Conservation (phyloP, 2,329 filamentous ascomycete species). For the Cladosporium colombiae region DNA sequence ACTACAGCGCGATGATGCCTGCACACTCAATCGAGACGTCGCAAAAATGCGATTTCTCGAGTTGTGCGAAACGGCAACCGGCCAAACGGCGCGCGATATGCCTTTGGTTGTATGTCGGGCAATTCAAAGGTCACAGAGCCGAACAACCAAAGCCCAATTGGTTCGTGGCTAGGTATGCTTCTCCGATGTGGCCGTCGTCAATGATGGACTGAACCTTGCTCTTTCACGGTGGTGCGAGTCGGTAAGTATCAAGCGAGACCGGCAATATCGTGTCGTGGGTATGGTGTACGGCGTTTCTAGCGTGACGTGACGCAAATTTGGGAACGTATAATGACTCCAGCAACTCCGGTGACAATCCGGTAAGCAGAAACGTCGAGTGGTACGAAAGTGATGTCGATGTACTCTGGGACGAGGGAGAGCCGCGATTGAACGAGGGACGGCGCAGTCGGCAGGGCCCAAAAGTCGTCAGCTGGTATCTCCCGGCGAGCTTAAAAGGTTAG, state of each 20-base stretch:
- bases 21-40: not conserved
- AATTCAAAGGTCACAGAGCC: not conserved
- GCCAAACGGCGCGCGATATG: not conserved
- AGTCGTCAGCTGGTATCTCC: slow-evolving; percentile 20
- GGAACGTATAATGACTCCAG: slow-evolving; percentile 1
- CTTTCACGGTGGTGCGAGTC: slow-evolving; percentile 8
- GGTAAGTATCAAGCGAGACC: slow-evolving; percentile 2
- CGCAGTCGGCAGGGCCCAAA: slow-evolving; percentile 19
- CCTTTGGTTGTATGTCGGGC: not conserved
- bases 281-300: not conserved
- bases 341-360: slow-evolving; percentile 7
- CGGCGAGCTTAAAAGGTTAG: slow-evolving; percentile 18
- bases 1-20: not conserved
- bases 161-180: not conserved
- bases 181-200: not conserved
- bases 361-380: slow-evolving; percentile 3
- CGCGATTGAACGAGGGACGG: slow-evolving; percentile 10
- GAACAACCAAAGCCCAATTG: not conserved
- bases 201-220: slow-evolving; percentile 11
- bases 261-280: not conserved
- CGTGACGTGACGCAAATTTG: not conserved
- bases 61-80: slow-evolving; percentile 1
- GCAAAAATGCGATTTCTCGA: not conserved
- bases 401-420: slow-evolving; percentile 15
- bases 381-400: slow-evolving; percentile 14